Evolutionary conservation across 768 basidiomycete genomes (phyloP).

Genomic region (Fibroporia radiculosa): DNA sequence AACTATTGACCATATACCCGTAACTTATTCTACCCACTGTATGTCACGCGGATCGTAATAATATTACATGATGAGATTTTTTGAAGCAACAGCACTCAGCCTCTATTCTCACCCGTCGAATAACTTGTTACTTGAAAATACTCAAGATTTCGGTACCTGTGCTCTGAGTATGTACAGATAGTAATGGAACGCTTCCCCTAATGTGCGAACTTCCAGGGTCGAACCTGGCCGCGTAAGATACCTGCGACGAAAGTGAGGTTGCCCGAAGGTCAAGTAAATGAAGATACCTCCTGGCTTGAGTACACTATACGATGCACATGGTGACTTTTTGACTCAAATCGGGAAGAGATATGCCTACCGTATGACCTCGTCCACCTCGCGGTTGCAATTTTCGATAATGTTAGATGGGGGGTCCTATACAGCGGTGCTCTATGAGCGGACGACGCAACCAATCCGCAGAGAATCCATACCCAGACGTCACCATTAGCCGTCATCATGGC

Average conservation of each 20-base stretch:
- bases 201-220: constrained; percentile 53
- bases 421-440: background rate
- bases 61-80: no score
- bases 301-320: constrained; percentile 35
- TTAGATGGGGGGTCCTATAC: constrained; percentile 68
- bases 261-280: constrained; percentile 81
- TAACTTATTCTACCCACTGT: no score
- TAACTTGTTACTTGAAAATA: no score
- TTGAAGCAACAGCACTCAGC: no score
- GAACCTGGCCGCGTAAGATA: constrained; percentile 54
- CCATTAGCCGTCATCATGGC: constrained; percentile 82
- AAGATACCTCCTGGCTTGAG: constrained; percentile 53
- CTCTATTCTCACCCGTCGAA: no score
- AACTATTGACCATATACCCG: background rate
- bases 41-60: no score
- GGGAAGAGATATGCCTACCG: constrained; percentile 34
- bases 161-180: constrained; percentile 61
- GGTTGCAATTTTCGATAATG: constrained; percentile 61
- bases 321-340: background rate
- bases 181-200: constrained; percentile 82
- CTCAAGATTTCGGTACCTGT: no score
- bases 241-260: constrained; percentile 77
- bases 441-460: background rate
- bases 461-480: constrained; percentile 63
- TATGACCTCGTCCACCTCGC: constrained; percentile 70